Conservation (phyloP, 2,329 filamentous ascomycete species). For the Fusarium secorum region DNA sequence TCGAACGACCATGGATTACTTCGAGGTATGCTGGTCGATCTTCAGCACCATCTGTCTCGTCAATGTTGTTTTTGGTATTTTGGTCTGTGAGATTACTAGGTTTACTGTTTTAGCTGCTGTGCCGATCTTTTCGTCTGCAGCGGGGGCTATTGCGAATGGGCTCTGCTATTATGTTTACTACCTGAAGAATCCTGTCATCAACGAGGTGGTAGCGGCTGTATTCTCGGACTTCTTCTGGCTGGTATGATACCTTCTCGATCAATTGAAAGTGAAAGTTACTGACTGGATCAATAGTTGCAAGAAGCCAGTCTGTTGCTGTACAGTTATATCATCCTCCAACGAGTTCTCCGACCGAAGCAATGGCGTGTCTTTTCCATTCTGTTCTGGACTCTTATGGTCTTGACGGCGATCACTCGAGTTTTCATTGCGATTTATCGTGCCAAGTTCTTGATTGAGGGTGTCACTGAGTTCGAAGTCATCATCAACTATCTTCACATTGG, state of each 20-base stretch:
- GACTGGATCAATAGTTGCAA: conserved; percentile 44
- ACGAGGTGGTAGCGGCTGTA: conserved; percentile 46
- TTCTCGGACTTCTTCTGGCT: conserved; percentile 53
- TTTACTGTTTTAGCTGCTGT: conserved; percentile 48
- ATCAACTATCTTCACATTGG: conserved; percentile 52
- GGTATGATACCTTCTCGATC: conserved; percentile 32
- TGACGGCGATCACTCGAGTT: conserved; percentile 59
- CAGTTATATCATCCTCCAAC: conserved; percentile 60
- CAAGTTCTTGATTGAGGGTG: conserved; percentile 40
- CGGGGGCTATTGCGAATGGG: conserved; percentile 51
- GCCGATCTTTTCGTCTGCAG: conserved; percentile 49
- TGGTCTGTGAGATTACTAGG: conserved; percentile 49
- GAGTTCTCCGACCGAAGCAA: conserved; percentile 54
- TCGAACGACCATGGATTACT: conserved; percentile 32
- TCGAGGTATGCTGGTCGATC: conserved; percentile 53
- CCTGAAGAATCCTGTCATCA: conserved; percentile 23
- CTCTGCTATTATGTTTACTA: conserved; percentile 54
- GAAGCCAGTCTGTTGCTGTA: conserved; percentile 54
- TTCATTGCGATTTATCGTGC: conserved; percentile 47
- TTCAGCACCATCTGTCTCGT: conserved; percentile 52
- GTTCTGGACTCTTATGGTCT: conserved; percentile 63
- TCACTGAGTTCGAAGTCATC: conserved; percentile 32
- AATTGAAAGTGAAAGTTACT: neutral
- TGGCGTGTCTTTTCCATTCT: conserved; percentile 57
- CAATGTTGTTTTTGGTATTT: conserved; percentile 49